Evolutionary conservation across 768 basidiomycete genomes (phyloP).

Genomic region (Mycena olivaceomarginata): DNA sequence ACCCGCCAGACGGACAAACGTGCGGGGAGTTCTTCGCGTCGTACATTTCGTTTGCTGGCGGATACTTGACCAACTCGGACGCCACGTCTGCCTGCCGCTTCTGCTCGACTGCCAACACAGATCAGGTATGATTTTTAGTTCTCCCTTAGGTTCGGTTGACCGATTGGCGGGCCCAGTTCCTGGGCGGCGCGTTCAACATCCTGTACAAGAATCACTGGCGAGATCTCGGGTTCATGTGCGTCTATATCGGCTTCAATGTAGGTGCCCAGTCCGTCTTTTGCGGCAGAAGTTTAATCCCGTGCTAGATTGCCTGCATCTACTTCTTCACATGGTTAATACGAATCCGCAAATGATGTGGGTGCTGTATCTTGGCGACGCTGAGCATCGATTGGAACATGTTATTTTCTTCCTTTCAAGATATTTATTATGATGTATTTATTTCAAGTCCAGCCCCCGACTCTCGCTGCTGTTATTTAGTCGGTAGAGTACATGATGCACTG

Average conservation of each 20-base stretch:
- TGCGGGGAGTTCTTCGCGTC: constrained; percentile 71
- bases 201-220: neutral
- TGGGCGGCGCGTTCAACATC: neutral
- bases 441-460: neutral
- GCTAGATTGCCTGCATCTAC: neutral
- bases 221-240: neutral
- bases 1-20: constrained; percentile 74
- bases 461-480: neutral
- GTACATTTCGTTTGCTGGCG: constrained; percentile 72
- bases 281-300: neutral
- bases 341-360: neutral
- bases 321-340: neutral
- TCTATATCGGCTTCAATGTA: neutral
- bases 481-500: neutral
- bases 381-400: neutral
- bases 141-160: neutral
- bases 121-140: constrained; percentile 51
- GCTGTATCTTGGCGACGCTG: neutral
- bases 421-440: neutral
- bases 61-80: constrained; percentile 74
- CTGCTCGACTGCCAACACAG: constrained; percentile 72
- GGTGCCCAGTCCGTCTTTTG: neutral
- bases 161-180: neutral
- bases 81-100: constrained; percentile 72
- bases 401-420: neutral